These are phyloP conservation scores for Ogataea trehalophila DNA, from an alignment of 805 yeast species.

Conservation along the genomic window DNA sequence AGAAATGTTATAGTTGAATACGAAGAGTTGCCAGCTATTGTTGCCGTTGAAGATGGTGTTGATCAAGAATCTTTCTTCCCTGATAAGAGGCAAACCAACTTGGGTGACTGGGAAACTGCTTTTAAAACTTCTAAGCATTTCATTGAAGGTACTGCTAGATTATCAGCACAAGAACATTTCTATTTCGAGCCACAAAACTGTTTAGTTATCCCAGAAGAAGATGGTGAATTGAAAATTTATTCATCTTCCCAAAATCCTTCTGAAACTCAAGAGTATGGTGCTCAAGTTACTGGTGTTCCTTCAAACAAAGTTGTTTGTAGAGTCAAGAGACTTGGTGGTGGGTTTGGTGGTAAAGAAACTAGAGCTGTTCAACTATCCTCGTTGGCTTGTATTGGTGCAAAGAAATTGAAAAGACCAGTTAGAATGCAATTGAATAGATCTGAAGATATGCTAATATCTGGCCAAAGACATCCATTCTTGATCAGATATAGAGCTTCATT, in stretches of 20 bases:
- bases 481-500: conserved; percentile 39
- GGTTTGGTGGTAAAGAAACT: conserved; percentile 47
- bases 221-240: conserved; percentile 40
- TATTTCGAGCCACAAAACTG: conserved; percentile 44
- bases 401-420: conserved; percentile 38
- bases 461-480: conserved; percentile 45
- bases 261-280: conserved; percentile 40
- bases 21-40: conserved; percentile 36
- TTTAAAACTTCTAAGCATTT: conserved; percentile 29
- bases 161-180: conserved; percentile 47
- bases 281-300: conserved; percentile 40
- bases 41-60: conserved; percentile 41
- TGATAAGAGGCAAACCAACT: conserved; percentile 29
- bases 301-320: conserved; percentile 35
- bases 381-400: conserved; percentile 38
- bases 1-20: conserved; percentile 38
- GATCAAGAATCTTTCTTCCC: conserved; percentile 36
- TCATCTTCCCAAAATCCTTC: conserved; percentile 42
- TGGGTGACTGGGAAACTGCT: conserved; percentile 38
- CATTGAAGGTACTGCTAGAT: conserved; percentile 35
- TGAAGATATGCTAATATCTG: conserved; percentile 43
- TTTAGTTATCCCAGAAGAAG: conserved; percentile 41
- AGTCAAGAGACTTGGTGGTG: conserved; percentile 44
- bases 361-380: conserved; percentile 36
- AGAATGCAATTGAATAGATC: conserved; percentile 36